Conservation (phyloP, 129 eudicot genomes). For the Flaveria trinervia region DNA sequence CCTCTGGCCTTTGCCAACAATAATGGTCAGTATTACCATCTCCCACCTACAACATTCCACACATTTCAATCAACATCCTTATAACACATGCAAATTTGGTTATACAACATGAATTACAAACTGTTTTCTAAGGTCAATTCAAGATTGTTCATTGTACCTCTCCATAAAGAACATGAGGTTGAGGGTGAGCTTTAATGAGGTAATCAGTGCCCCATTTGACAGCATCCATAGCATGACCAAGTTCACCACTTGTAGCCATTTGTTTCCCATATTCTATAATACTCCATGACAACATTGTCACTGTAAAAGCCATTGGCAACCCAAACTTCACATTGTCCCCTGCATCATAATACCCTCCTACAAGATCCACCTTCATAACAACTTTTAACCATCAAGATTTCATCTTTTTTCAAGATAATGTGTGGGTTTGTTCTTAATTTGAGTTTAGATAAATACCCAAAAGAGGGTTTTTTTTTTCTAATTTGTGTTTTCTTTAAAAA, state of each 20-base stretch:
- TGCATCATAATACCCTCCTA: slow-evolving; percentile 91
- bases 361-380: slow-evolving; percentile 66
- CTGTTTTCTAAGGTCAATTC: not conserved
- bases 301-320: slow-evolving; percentile 84
- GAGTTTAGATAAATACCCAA: slow-evolving; percentile 22
- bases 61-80: too few species aligned
- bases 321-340: slow-evolving; percentile 90
- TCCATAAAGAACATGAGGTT: slow-evolving; percentile 61
- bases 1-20: slow-evolving; percentile 95
- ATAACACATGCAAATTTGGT: too few species aligned
- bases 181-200: slow-evolving; percentile 73
- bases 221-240: slow-evolving; percentile 57
- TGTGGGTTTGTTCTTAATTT: not conserved
- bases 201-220: slow-evolving; percentile 92
- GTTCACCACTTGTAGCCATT: slow-evolving; percentile 51
- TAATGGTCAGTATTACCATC: slow-evolving; percentile 77
- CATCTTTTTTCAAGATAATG: slow-evolving; percentile 18
- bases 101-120: not conserved
- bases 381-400: slow-evolving; percentile 23
- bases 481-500: not conserved
- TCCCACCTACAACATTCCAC: slow-evolving; percentile 53
- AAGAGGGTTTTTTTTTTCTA: not conserved
- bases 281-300: slow-evolving; percentile 88
- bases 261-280: slow-evolving; percentile 50
- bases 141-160: slow-evolving; percentile 43